phyloP scores from a whole-genome alignment of 1,284 basidiomycete species.

The Sanghuangporus sanghuang region DNA sequence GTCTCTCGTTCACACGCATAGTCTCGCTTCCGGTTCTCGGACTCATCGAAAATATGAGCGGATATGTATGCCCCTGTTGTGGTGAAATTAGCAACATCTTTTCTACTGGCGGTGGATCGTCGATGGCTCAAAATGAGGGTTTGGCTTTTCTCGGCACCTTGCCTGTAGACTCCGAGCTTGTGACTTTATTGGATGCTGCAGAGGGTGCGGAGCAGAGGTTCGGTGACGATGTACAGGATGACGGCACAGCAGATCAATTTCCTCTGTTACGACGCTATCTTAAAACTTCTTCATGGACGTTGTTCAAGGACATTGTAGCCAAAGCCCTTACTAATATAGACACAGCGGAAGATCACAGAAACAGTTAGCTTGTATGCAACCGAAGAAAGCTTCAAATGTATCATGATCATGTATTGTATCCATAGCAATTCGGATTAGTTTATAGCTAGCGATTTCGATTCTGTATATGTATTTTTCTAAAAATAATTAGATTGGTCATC shows the following conservation, averaged over 20 bases:
- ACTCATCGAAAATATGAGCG: slow-evolving; percentile 98
- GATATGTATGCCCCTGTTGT: slow-evolving; percentile 95
- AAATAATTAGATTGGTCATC: background rate
- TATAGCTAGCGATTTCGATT: background rate
- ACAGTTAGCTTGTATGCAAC: background rate
- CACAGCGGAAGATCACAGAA: background rate
- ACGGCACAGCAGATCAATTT: slow-evolving; percentile 27
- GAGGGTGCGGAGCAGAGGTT: slow-evolving; percentile 26
- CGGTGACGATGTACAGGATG: slow-evolving; percentile 18
- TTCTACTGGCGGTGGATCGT: slow-evolving; percentile 89
- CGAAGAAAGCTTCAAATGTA: background rate
- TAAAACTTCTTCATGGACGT: slow-evolving; percentile 54
- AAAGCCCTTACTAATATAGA: slow-evolving; percentile 29
- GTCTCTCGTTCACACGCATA: slow-evolving; percentile 89
- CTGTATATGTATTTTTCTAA: background rate
- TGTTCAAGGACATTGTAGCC: slow-evolving; percentile 53
- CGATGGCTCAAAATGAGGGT: slow-evolving; percentile 73
- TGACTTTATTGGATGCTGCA: slow-evolving; percentile 80
- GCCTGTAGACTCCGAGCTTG: slow-evolving; percentile 92
- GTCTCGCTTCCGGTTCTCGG: slow-evolving; percentile 88
- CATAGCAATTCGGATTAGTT: background rate
- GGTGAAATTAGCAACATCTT: slow-evolving; percentile 94
- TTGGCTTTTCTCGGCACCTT: slow-evolving; percentile 84
- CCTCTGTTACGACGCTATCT: slow-evolving; percentile 49
- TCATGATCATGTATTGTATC: slow-evolving; percentile 3